Percentiles rank a stretch among this genome's conserved stretches.
phyloP scores from a whole-genome alignment of 495 filamentous ascomycete genomes.

The Podospora comata region DNA sequence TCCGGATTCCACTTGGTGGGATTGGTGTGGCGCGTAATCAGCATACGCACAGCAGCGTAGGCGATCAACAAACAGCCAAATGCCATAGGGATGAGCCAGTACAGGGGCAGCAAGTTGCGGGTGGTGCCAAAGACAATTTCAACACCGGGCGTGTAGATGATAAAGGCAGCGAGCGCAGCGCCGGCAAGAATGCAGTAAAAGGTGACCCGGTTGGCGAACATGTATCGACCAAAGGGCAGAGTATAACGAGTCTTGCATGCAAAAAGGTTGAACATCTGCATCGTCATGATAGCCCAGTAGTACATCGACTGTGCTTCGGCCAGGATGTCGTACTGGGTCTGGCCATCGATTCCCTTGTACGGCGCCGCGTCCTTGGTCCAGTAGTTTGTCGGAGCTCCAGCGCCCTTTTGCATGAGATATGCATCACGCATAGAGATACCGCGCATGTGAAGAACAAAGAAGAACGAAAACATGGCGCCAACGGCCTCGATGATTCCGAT shows the following conservation, averaged over 20 bases:
- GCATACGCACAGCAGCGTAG: slow-evolving; percentile 23
- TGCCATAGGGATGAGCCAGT: slow-evolving; percentile 21
- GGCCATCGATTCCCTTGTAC: slow-evolving; percentile 31
- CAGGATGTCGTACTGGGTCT: slow-evolving; percentile 32
- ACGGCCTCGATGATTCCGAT: slow-evolving; percentile 22
- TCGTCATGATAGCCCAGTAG: slow-evolving; percentile 37
- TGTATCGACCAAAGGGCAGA: slow-evolving; percentile 22
- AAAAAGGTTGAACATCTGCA: slow-evolving; percentile 30
- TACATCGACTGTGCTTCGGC: slow-evolving; percentile 35
- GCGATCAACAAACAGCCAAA: slow-evolving; percentile 20
- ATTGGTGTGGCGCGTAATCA: slow-evolving; percentile 23
- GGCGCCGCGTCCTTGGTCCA: slow-evolving; percentile 25
- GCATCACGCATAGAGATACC: slow-evolving; percentile 20
- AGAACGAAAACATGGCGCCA: slow-evolving; percentile 20
- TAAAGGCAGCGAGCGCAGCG: slow-evolving; percentile 21
- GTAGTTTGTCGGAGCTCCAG: slow-evolving; percentile 28
- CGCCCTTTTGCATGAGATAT: slow-evolving; percentile 31
- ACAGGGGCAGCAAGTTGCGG: slow-evolving; percentile 18
- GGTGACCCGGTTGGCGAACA: slow-evolving; percentile 24
- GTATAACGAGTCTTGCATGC: slow-evolving; percentile 22
- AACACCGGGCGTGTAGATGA: slow-evolving; percentile 24
- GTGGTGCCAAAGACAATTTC: slow-evolving; percentile 23
- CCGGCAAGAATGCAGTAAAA: slow-evolving; percentile 30
- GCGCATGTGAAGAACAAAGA: slow-evolving; percentile 17
- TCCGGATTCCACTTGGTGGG: slow-evolving; percentile 34